Base-by-base conservation (phyloP, 192 early-diverging fungal genomes). In the Phycomyces nitens region DNA sequence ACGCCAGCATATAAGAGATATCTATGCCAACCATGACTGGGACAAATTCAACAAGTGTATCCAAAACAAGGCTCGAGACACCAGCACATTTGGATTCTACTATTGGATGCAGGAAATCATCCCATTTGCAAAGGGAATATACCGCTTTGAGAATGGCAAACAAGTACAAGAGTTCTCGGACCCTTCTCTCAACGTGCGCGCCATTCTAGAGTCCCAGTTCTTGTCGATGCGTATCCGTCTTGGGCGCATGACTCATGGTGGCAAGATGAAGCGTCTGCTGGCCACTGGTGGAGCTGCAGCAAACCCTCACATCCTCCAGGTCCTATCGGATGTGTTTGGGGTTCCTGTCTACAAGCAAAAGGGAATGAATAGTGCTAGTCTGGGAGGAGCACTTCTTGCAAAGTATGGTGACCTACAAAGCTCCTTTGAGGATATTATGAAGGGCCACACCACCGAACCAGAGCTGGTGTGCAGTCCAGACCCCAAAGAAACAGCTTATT, bases 301-400 rank as follows among this genome's bases (percentile, higher is more conserved):
- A 0, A 93, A 92, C 66, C 15, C 51, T 0, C 60, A 69, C 7
- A 57, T 93, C 21, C 65, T 84, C 22, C 81, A 87, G 47, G 64
- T 87, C 0, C 64, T 92, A 6, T 79, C 89, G 0, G 78, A 92
- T 66, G 83, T 93, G n/a, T 83, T 94, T 75, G 86, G 87, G 0
- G 73, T 85, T 4, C 69, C 77, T 1, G 89, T 92, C 7, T 82
- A 81, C 58, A 80, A 65, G 39, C 66, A 71, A n/a, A 67, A 75
- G 8, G 82, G 73, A 10, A 67, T 53, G 27, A 82, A 83, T 24
- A 70, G 82, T 44, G 89, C 87, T 10, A 76, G 79, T n/a, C 66
- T 85, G 39, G 89, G 89, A 4, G 85, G 81, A 8, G 84, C 83
- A 0, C 66, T 79, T 34, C 71, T 84, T 40, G 88, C 87, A 0